A percentile compares a stretch with the other conserved stretches of the same genome.
These are phyloP conservation scores for Fraxinus platypoda DNA, from an alignment of 305 asterid species.

Conservation along the genomic window DNA sequence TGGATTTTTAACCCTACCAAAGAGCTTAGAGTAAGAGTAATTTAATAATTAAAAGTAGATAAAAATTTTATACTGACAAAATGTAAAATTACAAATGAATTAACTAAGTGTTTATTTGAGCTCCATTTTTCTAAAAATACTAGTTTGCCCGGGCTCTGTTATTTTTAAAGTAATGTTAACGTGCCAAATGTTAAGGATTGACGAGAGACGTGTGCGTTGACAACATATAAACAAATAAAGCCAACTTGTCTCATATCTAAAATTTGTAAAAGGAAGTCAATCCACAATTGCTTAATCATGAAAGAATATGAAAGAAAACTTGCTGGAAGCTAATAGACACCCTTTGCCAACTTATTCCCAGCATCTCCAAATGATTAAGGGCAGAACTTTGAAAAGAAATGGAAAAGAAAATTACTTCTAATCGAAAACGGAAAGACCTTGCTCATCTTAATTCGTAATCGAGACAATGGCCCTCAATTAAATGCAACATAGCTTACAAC, in stretches of 20 bases:
- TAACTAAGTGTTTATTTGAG: too few species aligned
- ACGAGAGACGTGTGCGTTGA: too few species aligned
- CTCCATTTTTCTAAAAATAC: too few species aligned
- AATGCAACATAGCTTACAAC: conserved; percentile 15
- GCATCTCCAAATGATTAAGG: conserved; percentile 26
- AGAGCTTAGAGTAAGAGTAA: too few species aligned
- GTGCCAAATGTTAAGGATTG: too few species aligned
- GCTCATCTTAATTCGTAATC: conserved; percentile 20
- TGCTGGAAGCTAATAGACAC: conserved; percentile 5
- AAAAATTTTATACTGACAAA: too few species aligned
- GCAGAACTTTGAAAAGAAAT: conserved; percentile 11
- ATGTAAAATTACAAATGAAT: too few species aligned
- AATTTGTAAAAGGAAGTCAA: conserved; percentile 10
- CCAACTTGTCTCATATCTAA: conserved; percentile 24
- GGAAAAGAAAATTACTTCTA: conserved; percentile 8
- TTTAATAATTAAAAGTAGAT: too few species aligned
- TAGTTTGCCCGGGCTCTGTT: too few species aligned
- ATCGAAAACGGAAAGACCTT: conserved; percentile 2
- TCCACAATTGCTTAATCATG: conserved; percentile 25
- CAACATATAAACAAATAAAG: neutral
- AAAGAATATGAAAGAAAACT: conserved; percentile 23
- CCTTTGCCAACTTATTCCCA: conserved; percentile 14
- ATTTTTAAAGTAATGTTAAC: too few species aligned
- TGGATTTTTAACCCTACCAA: too few species aligned
- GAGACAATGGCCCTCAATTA: conserved; percentile 5